Evolutionary conservation across 2,329 filamentous ascomycete species (phyloP), one percentile per base, ranked within the genome.

Genomic region (Clonostachys rosea): DNA sequence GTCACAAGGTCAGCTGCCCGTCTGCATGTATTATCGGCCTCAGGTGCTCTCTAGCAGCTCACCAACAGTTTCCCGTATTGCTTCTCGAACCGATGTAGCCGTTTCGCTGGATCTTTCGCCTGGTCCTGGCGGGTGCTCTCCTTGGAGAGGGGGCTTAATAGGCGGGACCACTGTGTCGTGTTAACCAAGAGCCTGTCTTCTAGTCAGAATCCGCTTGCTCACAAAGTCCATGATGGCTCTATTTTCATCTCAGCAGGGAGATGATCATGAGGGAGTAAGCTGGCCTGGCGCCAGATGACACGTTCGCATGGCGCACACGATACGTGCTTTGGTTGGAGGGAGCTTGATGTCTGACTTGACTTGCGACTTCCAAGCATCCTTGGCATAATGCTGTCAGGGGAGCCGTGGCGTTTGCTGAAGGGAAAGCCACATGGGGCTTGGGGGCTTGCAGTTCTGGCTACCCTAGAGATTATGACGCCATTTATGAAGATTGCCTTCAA

Each of bases 1-100:
- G 34, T 17, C 40, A 18, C 36, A 45, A 45, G 39, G 20, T 44
- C 40, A 39, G 44, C 33, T 35, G n/a, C 36, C 36, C 14, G 17
- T n/a, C 14, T 30, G 9, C 4, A 30, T 10, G 9, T 30, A 30
- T 10, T 9, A 30, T 10, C 24, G 24, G 24, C 24, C 24, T 9
- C 24, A 30, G 24, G 10, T 9, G 36, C 41, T 43, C 17, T 16
- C 16, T 6, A 6, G 20, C 10, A 20, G 30, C 73, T 64, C 64
- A 84, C 81, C 64, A 86, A 61, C 52, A 86, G 67, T 58, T 79
- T 76, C 52, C 72, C 74, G 59, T 85, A 86, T 64, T 84, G 81
- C 64, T 81, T 81, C 62, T 84, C 82, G 62, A 85, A 86, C 48
- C 81, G 79, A 61, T 83, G 78, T 51, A 84, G 73, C 51, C 82